A percentile compares a stretch with the other conserved stretches of the same genome.
These are phyloP conservation scores for Halteria grandinella DNA, from an alignment of 73 alveolate genomes.

Conservation along the genomic window DNA sequence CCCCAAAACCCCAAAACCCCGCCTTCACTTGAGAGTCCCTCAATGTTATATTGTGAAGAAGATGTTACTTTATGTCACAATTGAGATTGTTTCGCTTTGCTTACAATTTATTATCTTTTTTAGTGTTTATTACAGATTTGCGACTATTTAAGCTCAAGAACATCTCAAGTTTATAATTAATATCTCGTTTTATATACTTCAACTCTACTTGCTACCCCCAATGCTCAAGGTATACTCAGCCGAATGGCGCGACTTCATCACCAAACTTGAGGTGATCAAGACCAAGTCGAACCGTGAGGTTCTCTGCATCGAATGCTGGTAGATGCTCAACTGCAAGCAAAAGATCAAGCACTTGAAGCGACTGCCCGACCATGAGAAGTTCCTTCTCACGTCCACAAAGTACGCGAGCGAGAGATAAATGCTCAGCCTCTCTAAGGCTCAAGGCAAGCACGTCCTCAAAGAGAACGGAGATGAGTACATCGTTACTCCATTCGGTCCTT, in stretches of 20 bases:
- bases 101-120: no score
- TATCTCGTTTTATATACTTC: no score
- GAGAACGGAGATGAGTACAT: constrained; percentile 56
- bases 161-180: no score
- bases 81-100: no score
- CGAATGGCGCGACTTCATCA: constrained; percentile 66
- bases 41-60: no score
- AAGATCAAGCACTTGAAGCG: constrained; percentile 59
- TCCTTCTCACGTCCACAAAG: constrained; percentile 57
- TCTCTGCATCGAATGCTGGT: constrained; percentile 68
- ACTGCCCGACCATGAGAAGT: constrained; percentile 67
- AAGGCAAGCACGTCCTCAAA: constrained; percentile 19
- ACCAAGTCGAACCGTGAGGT: constrained; percentile 68
- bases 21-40: no score
- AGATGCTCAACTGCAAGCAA: constrained; percentile 62
- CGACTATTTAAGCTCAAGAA: no score
- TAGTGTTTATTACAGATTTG: no score
- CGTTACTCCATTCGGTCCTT: constrained; percentile 44
- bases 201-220: no score
- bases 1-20: no score
- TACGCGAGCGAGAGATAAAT: constrained; percentile 60
- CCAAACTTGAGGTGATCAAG: constrained; percentile 37
- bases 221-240: constrained; percentile 47
- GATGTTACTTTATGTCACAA: no score
- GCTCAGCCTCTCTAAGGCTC: constrained; percentile 53